Percentiles rank a stretch among this genome's conserved stretches.
Conservation (phyloP, 371 early-diverging fungal species). For the Lichtheimia ornata region DNA sequence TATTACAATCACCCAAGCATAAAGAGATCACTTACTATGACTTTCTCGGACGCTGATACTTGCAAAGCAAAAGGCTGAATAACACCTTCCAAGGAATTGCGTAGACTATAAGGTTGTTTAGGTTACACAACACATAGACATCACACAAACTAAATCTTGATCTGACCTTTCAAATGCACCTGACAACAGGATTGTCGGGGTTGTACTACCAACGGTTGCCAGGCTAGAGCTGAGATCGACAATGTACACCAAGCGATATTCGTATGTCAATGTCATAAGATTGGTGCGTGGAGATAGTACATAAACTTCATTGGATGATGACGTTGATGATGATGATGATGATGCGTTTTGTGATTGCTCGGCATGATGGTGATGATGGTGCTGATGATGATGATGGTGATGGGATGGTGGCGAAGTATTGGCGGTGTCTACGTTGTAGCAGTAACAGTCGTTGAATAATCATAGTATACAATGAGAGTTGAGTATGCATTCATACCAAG, state of each 20-base stretch:
- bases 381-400: too few relatives aligned
- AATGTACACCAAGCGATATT: slow-evolving; percentile 72
- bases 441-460: too few relatives aligned
- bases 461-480: too few relatives aligned
- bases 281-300: slow-evolving; percentile 68
- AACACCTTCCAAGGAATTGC: slow-evolving; percentile 42
- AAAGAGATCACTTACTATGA: slow-evolving; percentile 24
- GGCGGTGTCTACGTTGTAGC: too few relatives aligned
- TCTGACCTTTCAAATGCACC: slow-evolving; percentile 61
- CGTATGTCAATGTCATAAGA: slow-evolving; percentile 58
- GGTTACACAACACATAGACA: slow-evolving; percentile 11
- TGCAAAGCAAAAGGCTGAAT: slow-evolving; percentile 52
- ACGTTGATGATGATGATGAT: not conserved
- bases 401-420: too few relatives aligned
- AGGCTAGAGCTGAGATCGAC: slow-evolving; percentile 76
- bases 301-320: slow-evolving; percentile 20
- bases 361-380: too few relatives aligned
- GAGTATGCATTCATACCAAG: not conserved
- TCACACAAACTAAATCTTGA: slow-evolving; percentile 1
- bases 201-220: slow-evolving; percentile 66
- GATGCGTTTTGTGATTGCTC: too few relatives aligned
- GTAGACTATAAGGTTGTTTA: slow-evolving; percentile 21
- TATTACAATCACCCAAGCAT: not conserved
- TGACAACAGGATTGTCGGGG: slow-evolving; percentile 53
- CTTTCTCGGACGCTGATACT: slow-evolving; percentile 31